These are phyloP conservation scores for Dioscorea alata DNA, from an alignment of 106 monocot species.

Conservation along the genomic window DNA sequence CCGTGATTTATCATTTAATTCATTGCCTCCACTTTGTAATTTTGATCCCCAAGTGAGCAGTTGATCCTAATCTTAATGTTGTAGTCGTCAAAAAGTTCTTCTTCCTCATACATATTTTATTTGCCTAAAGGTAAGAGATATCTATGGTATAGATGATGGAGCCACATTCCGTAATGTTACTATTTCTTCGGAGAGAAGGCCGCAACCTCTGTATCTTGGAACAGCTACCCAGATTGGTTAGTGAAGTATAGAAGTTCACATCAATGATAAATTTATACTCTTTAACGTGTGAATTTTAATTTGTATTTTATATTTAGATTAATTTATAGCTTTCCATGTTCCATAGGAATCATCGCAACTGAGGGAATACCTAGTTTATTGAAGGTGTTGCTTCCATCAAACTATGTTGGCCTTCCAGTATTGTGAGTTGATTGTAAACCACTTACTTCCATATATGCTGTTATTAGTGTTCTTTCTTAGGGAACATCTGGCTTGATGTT, in stretches of 20 bases:
- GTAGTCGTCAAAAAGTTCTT: neutral
- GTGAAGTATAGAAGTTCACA: neutral
- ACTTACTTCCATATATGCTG: no score
- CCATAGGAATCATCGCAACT: conserved; percentile 77
- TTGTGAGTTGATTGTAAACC: conserved; percentile 37
- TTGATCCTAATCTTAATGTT: neutral
- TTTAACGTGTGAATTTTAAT: neutral
- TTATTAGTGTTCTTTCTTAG: no score
- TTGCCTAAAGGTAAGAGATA: conserved; percentile 63
- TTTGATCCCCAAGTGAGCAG: no score
- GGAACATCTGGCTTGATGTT: no score
- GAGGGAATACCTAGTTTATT: conserved; percentile 97
- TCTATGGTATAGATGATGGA: conserved; percentile 78
- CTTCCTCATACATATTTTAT: neutral
- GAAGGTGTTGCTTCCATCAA: conserved; percentile 83
- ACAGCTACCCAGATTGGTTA: conserved; percentile 94
- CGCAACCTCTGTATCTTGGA: conserved; percentile 80
- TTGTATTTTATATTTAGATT: neutral
- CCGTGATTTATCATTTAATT: no score
- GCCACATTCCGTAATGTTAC: conserved; percentile 72
- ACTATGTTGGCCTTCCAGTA: conserved; percentile 74
- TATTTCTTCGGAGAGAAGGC: conserved; percentile 59
- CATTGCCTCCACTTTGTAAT: no score
- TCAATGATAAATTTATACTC: neutral
- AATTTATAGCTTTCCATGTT: neutral